Percentiles rank a stretch among this genome's conserved stretches.
Evolutionary conservation across 768 basidiomycete species (phyloP).

Genomic region (Auricularia sp.): DNA sequence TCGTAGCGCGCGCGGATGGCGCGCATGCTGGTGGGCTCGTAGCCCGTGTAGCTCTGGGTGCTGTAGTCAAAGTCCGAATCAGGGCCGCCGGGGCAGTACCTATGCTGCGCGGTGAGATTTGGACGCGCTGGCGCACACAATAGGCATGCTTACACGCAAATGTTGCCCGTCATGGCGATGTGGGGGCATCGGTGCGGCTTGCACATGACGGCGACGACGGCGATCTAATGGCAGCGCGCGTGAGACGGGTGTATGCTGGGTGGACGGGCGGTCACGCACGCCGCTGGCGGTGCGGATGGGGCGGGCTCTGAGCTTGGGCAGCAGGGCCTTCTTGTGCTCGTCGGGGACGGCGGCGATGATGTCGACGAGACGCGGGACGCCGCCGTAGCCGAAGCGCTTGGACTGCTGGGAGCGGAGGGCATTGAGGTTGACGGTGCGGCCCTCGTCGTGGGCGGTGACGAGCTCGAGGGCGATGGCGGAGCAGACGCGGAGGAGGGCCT

Average conservation of each 20-base stretch:
- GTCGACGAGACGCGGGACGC: slow-evolving; percentile 88
- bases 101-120: too few relatives aligned
- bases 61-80: slow-evolving; percentile 99
- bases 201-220: slow-evolving; percentile 99
- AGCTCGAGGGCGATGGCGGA: slow-evolving; percentile 92
- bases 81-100: slow-evolving; percentile 93
- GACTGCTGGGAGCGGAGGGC: slow-evolving; percentile 77
- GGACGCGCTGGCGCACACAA: too few relatives aligned
- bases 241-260: not conserved
- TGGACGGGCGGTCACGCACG: slow-evolving; percentile 35
- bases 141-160: slow-evolving; percentile 56
- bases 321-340: slow-evolving; percentile 84
- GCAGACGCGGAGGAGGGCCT: slow-evolving; percentile 79
- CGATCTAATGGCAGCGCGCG: slow-evolving; percentile 47
- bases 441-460: slow-evolving; percentile 76
- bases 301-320: slow-evolving; percentile 84
- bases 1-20: slow-evolving; percentile 95
- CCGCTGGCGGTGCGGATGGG: slow-evolving; percentile 96
- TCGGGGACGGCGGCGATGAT: slow-evolving; percentile 98
- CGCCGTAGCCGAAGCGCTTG: slow-evolving; percentile 80
- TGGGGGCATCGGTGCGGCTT: slow-evolving; percentile 99
- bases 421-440: slow-evolving; percentile 74
- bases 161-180: slow-evolving; percentile 99
- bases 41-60: slow-evolving; percentile 91
- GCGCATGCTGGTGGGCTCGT: slow-evolving; percentile 97